Evolutionary conservation across 148 eudicot genomes (phyloP).

Genomic region (Fagopyrum esculentum): DNA sequence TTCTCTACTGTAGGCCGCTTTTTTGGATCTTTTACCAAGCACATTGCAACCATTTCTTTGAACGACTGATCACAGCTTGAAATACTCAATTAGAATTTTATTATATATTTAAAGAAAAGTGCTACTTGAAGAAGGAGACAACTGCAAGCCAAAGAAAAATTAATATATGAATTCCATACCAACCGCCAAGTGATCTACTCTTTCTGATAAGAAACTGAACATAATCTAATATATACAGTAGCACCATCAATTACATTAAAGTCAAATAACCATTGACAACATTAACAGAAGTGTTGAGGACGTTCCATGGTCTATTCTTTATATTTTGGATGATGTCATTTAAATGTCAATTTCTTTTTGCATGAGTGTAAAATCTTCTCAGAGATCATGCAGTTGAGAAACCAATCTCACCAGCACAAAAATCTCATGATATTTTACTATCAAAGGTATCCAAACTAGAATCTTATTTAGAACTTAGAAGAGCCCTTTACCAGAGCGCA

Average conservation of each 20-base stretch:
- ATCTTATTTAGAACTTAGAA: background rate
- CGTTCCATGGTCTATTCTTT: background rate
- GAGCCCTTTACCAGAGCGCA: background rate
- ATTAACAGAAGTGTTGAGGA: background rate
- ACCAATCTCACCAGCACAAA: background rate
- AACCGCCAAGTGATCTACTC: background rate
- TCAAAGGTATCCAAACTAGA: background rate
- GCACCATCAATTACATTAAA: background rate
- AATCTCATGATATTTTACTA: background rate
- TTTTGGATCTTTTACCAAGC: conserved; percentile 97
- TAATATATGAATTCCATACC: background rate
- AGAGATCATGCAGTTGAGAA: background rate
- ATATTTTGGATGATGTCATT: background rate
- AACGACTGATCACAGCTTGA: conserved; percentile 58
- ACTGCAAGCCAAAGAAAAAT: background rate
- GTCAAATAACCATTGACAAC: background rate
- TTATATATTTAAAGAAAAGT: background rate
- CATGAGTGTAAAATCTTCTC: background rate
- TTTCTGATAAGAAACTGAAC: background rate
- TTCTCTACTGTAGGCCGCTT: conserved; percentile 95
- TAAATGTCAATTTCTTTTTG: background rate
- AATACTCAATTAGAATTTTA: conserved; percentile 20
- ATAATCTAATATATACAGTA: background rate
- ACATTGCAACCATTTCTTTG: conserved; percentile 98
- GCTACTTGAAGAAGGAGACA: background rate